Conservation (phyloP, 192 early-diverging fungal species). For the Cladochytrium replicatum region DNA sequence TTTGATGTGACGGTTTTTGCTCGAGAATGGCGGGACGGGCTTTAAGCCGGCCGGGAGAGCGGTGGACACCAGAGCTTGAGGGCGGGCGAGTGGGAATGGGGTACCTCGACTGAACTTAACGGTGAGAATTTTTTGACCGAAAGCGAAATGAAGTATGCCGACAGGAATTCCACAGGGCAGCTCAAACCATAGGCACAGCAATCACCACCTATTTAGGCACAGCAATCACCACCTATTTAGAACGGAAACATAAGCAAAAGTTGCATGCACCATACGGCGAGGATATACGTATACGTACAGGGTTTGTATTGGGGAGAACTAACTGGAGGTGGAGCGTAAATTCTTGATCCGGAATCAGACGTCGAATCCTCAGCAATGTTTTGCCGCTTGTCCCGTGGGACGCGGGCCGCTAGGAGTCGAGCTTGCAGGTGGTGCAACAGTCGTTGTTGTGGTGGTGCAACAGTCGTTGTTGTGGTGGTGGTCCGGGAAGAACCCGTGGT, state of each 20-base stretch:
- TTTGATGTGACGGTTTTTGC: slow-evolving; percentile 2
- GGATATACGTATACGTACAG: not conserved
- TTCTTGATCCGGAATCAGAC: no score
- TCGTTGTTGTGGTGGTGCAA: no score
- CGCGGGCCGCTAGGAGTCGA: not conserved
- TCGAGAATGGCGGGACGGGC: not conserved
- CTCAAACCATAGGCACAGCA: not conserved
- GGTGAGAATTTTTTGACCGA: not conserved
- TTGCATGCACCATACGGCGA: not conserved
- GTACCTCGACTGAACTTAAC: not conserved
- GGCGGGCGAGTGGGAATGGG: not conserved
- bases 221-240: not conserved
- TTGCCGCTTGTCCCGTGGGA: no score
- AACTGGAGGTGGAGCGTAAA: not conserved
- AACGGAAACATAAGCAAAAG: not conserved
- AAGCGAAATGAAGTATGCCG: no score
- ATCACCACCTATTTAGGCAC: no score
- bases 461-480: not conserved
- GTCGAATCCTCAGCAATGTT: no score
- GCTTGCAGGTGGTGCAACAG: not conserved
- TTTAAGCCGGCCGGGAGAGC: not conserved
- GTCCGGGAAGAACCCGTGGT: not conserved
- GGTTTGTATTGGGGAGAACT: not conserved
- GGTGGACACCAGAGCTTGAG: not conserved
- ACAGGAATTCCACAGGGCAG: not conserved